Evolutionary conservation across 352 stramenopile species (phyloP), one percentile per base, ranked within the genome.

Genomic region (Phytophthora megakarya): DNA sequence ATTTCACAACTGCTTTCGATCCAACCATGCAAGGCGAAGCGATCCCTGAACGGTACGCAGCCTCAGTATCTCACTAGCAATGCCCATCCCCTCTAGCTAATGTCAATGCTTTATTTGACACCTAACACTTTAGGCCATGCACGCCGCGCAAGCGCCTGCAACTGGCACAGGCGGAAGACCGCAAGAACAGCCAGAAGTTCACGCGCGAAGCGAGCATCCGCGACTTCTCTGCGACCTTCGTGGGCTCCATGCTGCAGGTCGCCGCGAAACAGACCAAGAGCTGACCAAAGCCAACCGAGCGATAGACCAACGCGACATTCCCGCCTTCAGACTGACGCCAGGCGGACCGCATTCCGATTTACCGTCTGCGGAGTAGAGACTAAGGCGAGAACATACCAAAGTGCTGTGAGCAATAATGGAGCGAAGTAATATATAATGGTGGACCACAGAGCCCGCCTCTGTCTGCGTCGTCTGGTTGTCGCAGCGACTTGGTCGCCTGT

Each of bases 81-180:
- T 26, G 22, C 23, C 43, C n/a, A n/a, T 45, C 37, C 40, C 49
- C 15, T 44, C 37, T 53, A 23, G 53, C 37, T 39, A 6, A 15
- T 43, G 7, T 11, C 26, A 28, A 22, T 35, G 11, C 12, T 59
- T 6, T 46, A 15, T 46, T 49, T 10, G n/a, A n/a, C n/a, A n/a
- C n/a, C n/a, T n/a, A n/a, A n/a, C n/a, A n/a, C n/a, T 53, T 21
- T 48, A 91, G 80, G 45, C 78, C 80, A 1, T 91, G 80, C 64
- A 92, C 76, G 13, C 80, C 80, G 12, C 72, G 76, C 22, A 89
- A 90, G 73, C 82, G 77, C 7, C 66, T 92, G 18, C 75, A 86
- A 54, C 62, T 78, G 19, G 82, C 80, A 19, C 70, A 78, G 40
- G 65, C 78, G 56, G 71, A 80, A 51, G 78, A 90, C 49, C 74